Percentiles rank a stretch among this genome's conserved stretches.
Evolutionary conservation across 208 protist genomes (phyloP).

Genomic region (Histomonas meleagridis): DNA sequence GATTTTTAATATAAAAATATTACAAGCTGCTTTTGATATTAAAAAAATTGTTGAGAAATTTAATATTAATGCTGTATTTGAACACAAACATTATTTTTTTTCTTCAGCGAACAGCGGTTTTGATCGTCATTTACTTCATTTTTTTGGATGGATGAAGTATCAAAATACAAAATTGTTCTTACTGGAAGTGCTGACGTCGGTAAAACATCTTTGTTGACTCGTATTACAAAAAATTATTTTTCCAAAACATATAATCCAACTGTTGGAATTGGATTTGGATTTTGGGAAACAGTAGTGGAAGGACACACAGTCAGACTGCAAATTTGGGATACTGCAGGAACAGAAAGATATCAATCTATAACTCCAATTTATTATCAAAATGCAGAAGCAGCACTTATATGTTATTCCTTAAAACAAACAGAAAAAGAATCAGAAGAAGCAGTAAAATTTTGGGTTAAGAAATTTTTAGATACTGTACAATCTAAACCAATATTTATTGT

Average conservation of each 20-base stretch:
- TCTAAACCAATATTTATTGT: too few species aligned
- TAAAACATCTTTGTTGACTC: background rate
- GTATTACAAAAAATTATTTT: background rate
- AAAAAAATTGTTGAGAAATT: too few species aligned
- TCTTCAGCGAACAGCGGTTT: too few species aligned
- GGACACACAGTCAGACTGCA: background rate
- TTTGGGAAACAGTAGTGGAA: background rate
- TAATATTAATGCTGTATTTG: too few species aligned
- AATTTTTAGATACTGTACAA: too few species aligned
- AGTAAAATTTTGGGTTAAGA: too few species aligned
- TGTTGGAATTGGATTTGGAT: background rate
- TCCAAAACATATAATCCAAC: background rate
- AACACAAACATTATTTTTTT: too few species aligned
- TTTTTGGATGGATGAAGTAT: background rate
- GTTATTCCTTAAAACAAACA: too few species aligned
- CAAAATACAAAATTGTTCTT: background rate
- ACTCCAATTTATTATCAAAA: background rate
- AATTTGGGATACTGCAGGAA: conserved; percentile 1
- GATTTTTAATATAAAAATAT: too few species aligned
- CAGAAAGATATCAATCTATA: background rate
- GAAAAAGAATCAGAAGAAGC: too few species aligned
- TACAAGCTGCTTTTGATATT: too few species aligned
- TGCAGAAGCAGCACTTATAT: background rate
- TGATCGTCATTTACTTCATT: background rate
- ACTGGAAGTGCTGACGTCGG: background rate